phyloP scores from a whole-genome alignment of 345 rosid genomes.

The Camelina laxa region DNA sequence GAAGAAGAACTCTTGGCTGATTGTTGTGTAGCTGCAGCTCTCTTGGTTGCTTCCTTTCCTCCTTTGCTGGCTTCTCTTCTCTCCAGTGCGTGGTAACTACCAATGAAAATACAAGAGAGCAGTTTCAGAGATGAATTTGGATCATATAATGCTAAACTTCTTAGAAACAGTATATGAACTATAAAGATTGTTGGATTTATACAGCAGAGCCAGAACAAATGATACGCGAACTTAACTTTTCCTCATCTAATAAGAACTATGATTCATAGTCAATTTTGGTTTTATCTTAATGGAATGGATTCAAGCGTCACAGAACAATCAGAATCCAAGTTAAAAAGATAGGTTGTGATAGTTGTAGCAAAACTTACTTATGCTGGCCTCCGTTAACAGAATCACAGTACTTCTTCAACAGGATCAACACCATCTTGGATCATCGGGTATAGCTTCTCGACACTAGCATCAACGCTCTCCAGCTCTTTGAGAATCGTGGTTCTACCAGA shows the following conservation, averaged over 20 bases:
- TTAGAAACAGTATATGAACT: too few relatives aligned
- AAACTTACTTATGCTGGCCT: constrained; percentile 56
- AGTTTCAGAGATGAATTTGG: background rate
- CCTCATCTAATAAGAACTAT: background rate
- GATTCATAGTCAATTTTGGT: background rate
- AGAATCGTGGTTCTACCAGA: constrained; percentile 48
- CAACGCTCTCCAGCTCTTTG: constrained; percentile 72
- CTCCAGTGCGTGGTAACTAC: constrained; percentile 88
- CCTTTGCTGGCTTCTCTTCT: constrained; percentile 92
- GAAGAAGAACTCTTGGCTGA: constrained; percentile 63
- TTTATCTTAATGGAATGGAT: too few relatives aligned
- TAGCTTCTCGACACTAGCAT: constrained; percentile 60
- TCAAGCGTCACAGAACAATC: too few relatives aligned
- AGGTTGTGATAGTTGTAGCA: background rate
- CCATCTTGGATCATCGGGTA: constrained; percentile 69
- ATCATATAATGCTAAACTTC: too few relatives aligned
- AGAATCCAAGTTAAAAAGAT: too few relatives aligned
- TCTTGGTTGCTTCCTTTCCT: constrained; percentile 84
- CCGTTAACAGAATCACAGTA: constrained; percentile 90
- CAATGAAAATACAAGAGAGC: background rate
- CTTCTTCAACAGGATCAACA: constrained; percentile 57
- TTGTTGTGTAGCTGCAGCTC: constrained; percentile 62
- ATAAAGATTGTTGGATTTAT: too few relatives aligned
- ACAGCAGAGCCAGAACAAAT: too few relatives aligned
- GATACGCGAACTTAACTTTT: too few relatives aligned